Percentiles rank a stretch among this genome's conserved stretches.
phyloP scores from a whole-genome alignment of 1,284 basidiomycete genomes.

The Veloporphyrellus conicus region DNA sequence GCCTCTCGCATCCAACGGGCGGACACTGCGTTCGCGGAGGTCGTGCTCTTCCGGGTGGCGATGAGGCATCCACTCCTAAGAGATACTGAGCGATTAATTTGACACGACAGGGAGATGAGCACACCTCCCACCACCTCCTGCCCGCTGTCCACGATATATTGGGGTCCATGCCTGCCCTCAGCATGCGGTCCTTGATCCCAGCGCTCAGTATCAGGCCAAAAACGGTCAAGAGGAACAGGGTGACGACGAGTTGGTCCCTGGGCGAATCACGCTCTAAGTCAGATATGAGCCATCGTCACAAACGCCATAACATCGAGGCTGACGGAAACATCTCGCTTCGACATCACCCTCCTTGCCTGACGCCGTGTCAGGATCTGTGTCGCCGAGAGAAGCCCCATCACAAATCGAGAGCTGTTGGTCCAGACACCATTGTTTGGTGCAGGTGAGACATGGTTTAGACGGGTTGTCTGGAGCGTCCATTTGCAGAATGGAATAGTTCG shows the following conservation, averaged over 20 bases:
- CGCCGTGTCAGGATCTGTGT: constrained; percentile 85
- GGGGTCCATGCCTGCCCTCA: constrained; percentile 67
- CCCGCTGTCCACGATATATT: constrained; percentile 55
- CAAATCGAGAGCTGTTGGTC: constrained; percentile 89
- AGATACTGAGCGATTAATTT: constrained; percentile 22
- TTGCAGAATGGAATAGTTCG: constrained; percentile 83
- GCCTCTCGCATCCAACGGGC: constrained; percentile 32
- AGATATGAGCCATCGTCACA: constrained; percentile 27
- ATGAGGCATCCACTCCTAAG: constrained; percentile 58
- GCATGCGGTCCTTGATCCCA: constrained; percentile 75
- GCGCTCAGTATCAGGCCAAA: constrained; percentile 80
- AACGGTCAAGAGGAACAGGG: constrained; percentile 81
- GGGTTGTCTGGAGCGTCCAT: constrained; percentile 79
- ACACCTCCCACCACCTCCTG: constrained; percentile 76
- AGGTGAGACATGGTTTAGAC: constrained; percentile 84
- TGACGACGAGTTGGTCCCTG: constrained; percentile 85
- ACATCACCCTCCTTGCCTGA: constrained; percentile 97
- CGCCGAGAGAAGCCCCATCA: constrained; percentile 76
- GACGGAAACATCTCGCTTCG: constrained; percentile 92
- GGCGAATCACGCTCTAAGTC: constrained; percentile 77
- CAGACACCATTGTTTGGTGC: constrained; percentile 93
- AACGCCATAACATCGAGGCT: constrained; percentile 39
- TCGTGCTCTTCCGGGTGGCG: constrained; percentile 49
- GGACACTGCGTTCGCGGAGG: constrained; percentile 40
- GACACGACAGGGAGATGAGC: constrained; percentile 26